Evolutionary conservation across 192 early-diverging fungal species (phyloP), one percentile per base, ranked within the genome.

Genomic region (Linnemannia zychae): DNA sequence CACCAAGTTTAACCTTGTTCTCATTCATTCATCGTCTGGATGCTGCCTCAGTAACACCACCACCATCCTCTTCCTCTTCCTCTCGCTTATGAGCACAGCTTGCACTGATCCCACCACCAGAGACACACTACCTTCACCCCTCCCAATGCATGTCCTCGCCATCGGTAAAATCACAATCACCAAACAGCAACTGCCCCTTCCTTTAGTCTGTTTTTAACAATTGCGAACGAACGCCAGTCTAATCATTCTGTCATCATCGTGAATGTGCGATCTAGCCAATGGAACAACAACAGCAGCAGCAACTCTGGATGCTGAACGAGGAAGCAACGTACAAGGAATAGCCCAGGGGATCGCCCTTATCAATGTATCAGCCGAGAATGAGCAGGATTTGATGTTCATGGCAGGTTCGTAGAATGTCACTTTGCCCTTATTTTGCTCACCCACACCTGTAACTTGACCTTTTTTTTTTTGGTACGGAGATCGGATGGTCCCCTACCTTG

Each of bases 331-430:
- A 28, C 52, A 75, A 22, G 74, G 74, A 0, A 70, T 81, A 24
- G 80, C 80, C 34, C 53, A 60, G 40, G 82, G 82, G 33, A 52
- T 68, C 6, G 82, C 82, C 24, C 22, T 75, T 6, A 53, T 40
- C 33, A 78, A 84, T 33, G 73, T 78, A 36, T 71, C 82, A 37
- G 76, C 82, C 6, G 63, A 75, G 34, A 75, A 68, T 24, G 73
- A 78, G 48, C 49, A 78, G n/a, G 82, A 78, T 20, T 40, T 84
- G 49, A 84, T 84, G 77, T 78, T 78, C 28, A 84, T 84, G 73
- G 77, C 66, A n/a, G 82, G 82, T 84, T 33, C 11, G 57, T 63
- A 63, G 57, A 63, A 63, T 31, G 12, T 63, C 12, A 12, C 12
- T 31, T 50, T 18, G 28, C 4, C 12, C 22, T 28, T 46, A 3